Conservation (phyloP, 106 monocot genomes). For the Dendrobium nobile region DNA sequence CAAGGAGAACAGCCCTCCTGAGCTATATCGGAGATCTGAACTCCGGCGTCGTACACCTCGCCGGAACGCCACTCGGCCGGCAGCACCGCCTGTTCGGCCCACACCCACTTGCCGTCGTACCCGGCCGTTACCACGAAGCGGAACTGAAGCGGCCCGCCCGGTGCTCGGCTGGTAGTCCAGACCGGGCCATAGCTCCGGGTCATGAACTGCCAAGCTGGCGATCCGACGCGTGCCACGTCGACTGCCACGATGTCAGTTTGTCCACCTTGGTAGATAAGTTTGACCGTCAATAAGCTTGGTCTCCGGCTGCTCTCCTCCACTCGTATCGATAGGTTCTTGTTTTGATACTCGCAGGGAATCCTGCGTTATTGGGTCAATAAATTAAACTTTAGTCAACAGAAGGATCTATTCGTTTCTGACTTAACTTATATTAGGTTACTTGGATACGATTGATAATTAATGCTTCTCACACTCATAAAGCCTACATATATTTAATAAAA, state of each 20-base stretch:
- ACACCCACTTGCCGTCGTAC: constrained; percentile 82
- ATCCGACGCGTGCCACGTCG: constrained; percentile 39
- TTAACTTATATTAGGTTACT: too few species aligned
- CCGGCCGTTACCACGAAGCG: constrained; percentile 72
- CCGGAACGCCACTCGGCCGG: constrained; percentile 65
- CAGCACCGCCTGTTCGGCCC: constrained; percentile 54
- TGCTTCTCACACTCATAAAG: too few species aligned
- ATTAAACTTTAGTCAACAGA: too few species aligned
- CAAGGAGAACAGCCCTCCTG: constrained; percentile 69
- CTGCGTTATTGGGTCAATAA: constrained; percentile 16
- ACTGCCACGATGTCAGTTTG: constrained; percentile 74
- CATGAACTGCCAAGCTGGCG: constrained; percentile 62
- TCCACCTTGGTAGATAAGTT: constrained; percentile 77
- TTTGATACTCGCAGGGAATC: constrained; percentile 62
- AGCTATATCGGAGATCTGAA: constrained; percentile 74
- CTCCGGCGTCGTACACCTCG: constrained; percentile 55
- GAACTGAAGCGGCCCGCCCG: constrained; percentile 70
- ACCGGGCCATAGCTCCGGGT: constrained; percentile 46
- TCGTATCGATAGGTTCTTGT: constrained; percentile 51
- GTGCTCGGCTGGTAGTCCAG: constrained; percentile 51
- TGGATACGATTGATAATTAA: too few species aligned
- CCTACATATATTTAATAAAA: too few species aligned
- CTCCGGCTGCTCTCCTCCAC: constrained; percentile 63
- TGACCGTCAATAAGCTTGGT: constrained; percentile 46
- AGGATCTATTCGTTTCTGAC: too few species aligned